Evolutionary conservation across 345 rosid genomes (phyloP).

Genomic region (Viola odorata): DNA sequence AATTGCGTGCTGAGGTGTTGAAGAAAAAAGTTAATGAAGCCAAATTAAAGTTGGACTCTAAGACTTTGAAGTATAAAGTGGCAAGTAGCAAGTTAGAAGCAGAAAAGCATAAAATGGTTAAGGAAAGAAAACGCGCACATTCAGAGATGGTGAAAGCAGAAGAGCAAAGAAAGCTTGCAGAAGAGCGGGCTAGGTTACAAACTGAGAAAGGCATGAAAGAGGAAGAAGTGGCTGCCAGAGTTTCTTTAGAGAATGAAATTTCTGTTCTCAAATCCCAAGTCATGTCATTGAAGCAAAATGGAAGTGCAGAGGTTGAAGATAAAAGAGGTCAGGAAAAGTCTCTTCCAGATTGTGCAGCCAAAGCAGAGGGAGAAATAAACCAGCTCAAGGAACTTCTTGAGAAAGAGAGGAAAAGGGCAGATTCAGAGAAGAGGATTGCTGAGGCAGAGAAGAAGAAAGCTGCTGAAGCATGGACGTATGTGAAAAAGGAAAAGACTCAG

Average conservation of each 20-base stretch:
- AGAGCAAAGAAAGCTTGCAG: conserved; percentile 22
- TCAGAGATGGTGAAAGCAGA: conserved; percentile 22
- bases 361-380: conserved; percentile 35
- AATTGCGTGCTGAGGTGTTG: too few species aligned
- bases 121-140: conserved; percentile 41
- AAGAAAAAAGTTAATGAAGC: conserved; percentile 45
- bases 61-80: conserved; percentile 39
- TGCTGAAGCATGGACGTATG: conserved; percentile 36
- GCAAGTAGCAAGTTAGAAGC: conserved; percentile 39
- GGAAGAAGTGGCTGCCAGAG: conserved; percentile 25
- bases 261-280: conserved; percentile 50
- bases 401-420: conserved; percentile 52
- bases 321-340: conserved; percentile 28
- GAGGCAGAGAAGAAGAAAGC: conserved; percentile 41
- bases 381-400: conserved; percentile 47
- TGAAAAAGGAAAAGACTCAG: conserved; percentile 41
- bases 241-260: conserved; percentile 46
- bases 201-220: conserved; percentile 34
- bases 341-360: conserved; percentile 32
- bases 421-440: conserved; percentile 50
- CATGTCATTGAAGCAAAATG: conserved; percentile 30
- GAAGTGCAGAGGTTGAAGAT: conserved; percentile 27
- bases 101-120: conserved; percentile 40
- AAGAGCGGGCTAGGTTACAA: conserved; percentile 27
- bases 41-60: conserved; percentile 43